Evolutionary conservation across 2,329 filamentous ascomycete species (phyloP), one percentile per base, ranked within the genome.

Genomic region (Sclerotinia sclerotiorum): DNA sequence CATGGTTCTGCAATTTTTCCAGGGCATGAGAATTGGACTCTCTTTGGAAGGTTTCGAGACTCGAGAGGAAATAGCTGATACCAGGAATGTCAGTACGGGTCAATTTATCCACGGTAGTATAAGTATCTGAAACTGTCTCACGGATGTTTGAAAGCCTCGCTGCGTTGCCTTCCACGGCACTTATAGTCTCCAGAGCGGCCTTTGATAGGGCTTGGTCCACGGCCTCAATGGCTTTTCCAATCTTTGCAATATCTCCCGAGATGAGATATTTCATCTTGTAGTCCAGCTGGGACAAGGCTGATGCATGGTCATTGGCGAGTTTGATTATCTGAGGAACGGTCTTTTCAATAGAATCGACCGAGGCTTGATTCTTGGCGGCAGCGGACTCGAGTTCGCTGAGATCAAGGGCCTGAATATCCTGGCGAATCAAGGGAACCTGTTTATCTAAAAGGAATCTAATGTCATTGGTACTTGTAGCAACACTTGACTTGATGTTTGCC

Each of bases 361-460:
- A 56, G 17, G 44, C 56, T 42, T 65, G 57, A 29, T 51, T 70
- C 27, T 66, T 68, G 49, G 52, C 17, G 19, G 58, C 61, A 24
- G 56, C 63, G 27, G 49, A 48, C 42, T 69, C 54, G 42, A 70
- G 54, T 54, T 49, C 55, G 35, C 60, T 63, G 24, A 65, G 39
- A 60, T 71, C 70, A 54, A 71, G 63, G 39, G 68, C 56, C 24
- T 65, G 46, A 39, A 71, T 70, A 27, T 71, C 70, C 57, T 70
- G 35, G 51, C 68, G 69, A 21, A 71, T 68, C 42, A 54, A 32
- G 27, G 70, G 68, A 27, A 71, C 57, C 57, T 63, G 65, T 48
- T 70, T 67, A 64, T 70, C 56, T 48, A 71, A 17, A 63, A 71
- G 65, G 29, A 48, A 65, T 27, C 61, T 61, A 48, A 71, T 68